These are phyloP conservation scores for Blastobotrys persicus DNA, from an alignment of 1,139 yeast species.

Conservation along the genomic window DNA sequence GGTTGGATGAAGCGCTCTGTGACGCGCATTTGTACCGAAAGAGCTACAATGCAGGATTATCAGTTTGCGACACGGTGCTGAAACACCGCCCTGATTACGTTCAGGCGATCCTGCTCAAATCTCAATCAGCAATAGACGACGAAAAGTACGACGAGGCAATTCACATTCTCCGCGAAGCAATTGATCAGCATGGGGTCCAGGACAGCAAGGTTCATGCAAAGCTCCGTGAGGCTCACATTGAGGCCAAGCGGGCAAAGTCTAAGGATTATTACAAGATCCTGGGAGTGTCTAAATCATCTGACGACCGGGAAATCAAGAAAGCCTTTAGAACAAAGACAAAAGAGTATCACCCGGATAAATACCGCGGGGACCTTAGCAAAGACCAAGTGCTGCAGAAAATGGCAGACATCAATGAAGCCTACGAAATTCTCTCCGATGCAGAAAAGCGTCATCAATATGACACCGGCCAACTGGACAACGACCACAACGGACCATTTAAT, in stretches of 20 bases:
- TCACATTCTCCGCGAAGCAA: conserved; percentile 42
- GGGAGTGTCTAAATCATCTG: conserved; percentile 66
- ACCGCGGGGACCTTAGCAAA: conserved; percentile 62
- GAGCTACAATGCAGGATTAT: conserved; percentile 35
- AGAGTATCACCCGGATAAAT: conserved; percentile 89
- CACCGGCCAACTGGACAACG: conserved; percentile 43
- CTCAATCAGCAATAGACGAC: conserved; percentile 44
- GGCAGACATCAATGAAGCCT: conserved; percentile 92
- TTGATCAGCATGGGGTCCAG: conserved; percentile 44
- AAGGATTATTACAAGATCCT: conserved; percentile 81
- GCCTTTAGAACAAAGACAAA: conserved; percentile 79
- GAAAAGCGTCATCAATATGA: conserved; percentile 67
- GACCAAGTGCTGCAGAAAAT: conserved; percentile 77
- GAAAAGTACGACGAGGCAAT: conserved; percentile 49
- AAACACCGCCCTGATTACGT: conserved; percentile 42
- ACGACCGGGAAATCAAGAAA: conserved; percentile 68
- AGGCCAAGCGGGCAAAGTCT: conserved; percentile 51
- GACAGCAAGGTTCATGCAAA: conserved; percentile 48
- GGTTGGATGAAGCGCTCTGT: conserved; percentile 47
- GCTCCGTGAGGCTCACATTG: conserved; percentile 53
- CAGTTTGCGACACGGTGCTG: conserved; percentile 41
- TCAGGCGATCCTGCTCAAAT: conserved; percentile 47
- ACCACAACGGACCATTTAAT: conserved; percentile 4
- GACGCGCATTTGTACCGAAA: conserved; percentile 45
- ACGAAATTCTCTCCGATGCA: conserved; percentile 73